These are phyloP conservation scores for Diaporthe helianthi DNA, from an alignment of 2,329 filamentous ascomycete species.

Conservation along the genomic window DNA sequence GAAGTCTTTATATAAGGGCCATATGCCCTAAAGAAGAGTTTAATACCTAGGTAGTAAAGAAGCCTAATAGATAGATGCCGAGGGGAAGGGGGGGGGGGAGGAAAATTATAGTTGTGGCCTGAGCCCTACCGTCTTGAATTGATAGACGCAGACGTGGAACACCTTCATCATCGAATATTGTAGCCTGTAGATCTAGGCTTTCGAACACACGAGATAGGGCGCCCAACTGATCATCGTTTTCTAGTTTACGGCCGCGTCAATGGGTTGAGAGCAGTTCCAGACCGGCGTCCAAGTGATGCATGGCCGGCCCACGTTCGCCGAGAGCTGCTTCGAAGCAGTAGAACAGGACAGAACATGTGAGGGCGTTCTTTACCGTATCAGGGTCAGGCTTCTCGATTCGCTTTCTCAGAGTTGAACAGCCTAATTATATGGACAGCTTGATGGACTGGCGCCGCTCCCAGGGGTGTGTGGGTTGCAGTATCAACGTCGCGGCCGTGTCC, in stretches of 20 bases:
- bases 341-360: not conserved
- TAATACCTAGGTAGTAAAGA: too few relatives aligned
- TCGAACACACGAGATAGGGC: not conserved
- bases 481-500: constrained; percentile 17
- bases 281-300: not conserved
- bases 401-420: not conserved
- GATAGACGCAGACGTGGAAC: not conserved
- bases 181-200: not conserved
- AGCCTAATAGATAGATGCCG: too few relatives aligned
- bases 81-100: too few relatives aligned
- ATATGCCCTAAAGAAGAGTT: too few relatives aligned
- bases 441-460: not conserved
- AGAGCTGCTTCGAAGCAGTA: not conserved
- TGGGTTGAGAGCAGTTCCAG: not conserved
- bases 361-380: not conserved
- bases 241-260: not conserved
- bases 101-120: too few relatives aligned
- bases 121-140: not conserved
- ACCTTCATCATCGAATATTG: not conserved
- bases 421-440: constrained; percentile 47
- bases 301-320: not conserved
- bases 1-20: too few relatives aligned
- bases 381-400: not conserved
- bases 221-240: not conserved
- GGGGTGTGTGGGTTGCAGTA: constrained; percentile 4